These are phyloP conservation scores for Plantago elongata DNA, from an alignment of 257 asterid species.

Conservation along the genomic window DNA sequence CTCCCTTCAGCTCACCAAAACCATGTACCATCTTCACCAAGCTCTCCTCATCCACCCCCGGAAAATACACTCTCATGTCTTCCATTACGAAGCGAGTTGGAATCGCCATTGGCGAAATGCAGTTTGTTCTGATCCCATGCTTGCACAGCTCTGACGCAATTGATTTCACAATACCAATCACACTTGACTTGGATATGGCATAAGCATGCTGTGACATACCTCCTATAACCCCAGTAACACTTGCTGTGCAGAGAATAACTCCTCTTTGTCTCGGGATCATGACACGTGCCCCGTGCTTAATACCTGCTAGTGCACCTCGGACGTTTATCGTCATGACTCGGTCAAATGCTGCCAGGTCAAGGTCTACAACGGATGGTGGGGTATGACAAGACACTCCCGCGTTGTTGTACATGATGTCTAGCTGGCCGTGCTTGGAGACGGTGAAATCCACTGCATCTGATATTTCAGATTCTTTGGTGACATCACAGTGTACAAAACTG, in stretches of 20 bases:
- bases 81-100: constrained; percentile 61
- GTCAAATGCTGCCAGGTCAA: constrained; percentile 58
- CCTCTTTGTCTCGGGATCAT: constrained; percentile 71
- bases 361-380: constrained; percentile 55
- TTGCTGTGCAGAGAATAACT: constrained; percentile 75
- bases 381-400: constrained; percentile 86
- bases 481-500: constrained; percentile 60
- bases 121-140: constrained; percentile 71
- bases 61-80: constrained; percentile 45
- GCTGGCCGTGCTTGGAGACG: constrained; percentile 47
- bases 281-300: constrained; percentile 87
- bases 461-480: constrained; percentile 53
- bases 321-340: constrained; percentile 69
- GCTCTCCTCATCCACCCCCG: constrained; percentile 31
- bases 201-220: constrained; percentile 78
- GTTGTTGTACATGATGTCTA: constrained; percentile 86
- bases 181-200: constrained; percentile 58
- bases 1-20: constrained; percentile 55
- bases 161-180: constrained; percentile 59
- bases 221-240: constrained; percentile 69
- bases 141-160: constrained; percentile 57
- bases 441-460: constrained; percentile 64
- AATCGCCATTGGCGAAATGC: constrained; percentile 77
- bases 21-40: constrained; percentile 46
- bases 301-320: constrained; percentile 62